Evolutionary conservation across 495 filamentous ascomycete species (phyloP), one percentile per base, ranked within the genome.

Genomic region (Lichenothelia convexa): DNA sequence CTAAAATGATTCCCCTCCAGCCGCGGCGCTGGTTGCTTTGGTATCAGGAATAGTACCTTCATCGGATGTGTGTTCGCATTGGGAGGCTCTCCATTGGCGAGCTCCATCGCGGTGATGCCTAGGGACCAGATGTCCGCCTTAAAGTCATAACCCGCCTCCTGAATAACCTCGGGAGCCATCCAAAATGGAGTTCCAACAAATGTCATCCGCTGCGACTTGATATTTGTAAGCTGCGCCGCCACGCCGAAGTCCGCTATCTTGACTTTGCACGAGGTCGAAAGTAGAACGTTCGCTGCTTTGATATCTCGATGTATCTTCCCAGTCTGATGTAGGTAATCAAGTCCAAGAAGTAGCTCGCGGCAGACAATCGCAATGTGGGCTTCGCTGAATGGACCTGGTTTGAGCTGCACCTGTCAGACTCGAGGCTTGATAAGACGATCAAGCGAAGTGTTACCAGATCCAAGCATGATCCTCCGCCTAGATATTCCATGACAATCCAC

Each of bases 181-280:
- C 89, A 97, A 58, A 94, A 97, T 0, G 89, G 89, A 2, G 89
- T 95, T 11, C 89, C 89, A 17, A 97, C 89, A 52, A 97, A 97
- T 0, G 89, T 97, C 50, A 95, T 97, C 57, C 93, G 93, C 60
- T 94, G 93, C 18, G 91, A 93, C 81, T 94, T 95, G n/a, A 89
- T 94, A 1, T 84, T 83, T 17, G 87, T 86, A n/a, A 97, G 65
- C 50, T 97, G 89, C 11, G 87, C 85, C 17, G 87, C 93, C 12
- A 97, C 89, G 30, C 89, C 89, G 59, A 97, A 97, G 57, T 97
- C 89, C 6, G 89, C 89, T 39, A 97, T 62, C 55, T 97, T 97
- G 38, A 97, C 89, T 56, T 94, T 84, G 3, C 89, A 91, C 48
- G 78, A 86, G 19, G 82, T 70, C 19, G 77, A 75, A 5, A 97